Conservation (phyloP, 2,329 filamentous ascomycete species). For the Hypomyces rosellus region DNA sequence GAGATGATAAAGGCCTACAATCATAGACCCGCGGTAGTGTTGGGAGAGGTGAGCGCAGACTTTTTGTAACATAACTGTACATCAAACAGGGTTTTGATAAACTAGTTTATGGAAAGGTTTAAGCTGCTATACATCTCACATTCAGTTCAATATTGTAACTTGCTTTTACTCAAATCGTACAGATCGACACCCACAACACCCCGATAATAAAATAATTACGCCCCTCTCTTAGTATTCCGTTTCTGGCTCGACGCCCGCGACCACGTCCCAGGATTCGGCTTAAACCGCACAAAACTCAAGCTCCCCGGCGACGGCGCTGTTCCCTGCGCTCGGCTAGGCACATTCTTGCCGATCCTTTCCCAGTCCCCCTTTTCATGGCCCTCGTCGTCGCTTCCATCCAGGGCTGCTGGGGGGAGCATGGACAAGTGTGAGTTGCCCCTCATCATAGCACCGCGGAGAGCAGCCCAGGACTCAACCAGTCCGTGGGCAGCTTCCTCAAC, state of each 20-base stretch:
- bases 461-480: slow-evolving; percentile 56
- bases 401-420: slow-evolving; percentile 23
- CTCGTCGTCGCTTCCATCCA: slow-evolving; percentile 23
- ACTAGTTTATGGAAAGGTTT: too few relatives aligned
- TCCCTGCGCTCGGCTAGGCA: slow-evolving; percentile 17
- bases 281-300: slow-evolving; percentile 45
- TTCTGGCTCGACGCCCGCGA: slow-evolving; percentile 35
- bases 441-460: slow-evolving; percentile 33
- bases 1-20: too few relatives aligned
- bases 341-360: slow-evolving; percentile 21
- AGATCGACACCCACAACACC: not conserved
- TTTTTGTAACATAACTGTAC: too few relatives aligned
- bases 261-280: slow-evolving; percentile 42
- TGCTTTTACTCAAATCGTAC: not conserved
- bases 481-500: slow-evolving; percentile 49
- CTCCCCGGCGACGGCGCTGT: slow-evolving; percentile 30
- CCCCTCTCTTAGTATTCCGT: slow-evolving; percentile 10
- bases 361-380: slow-evolving; percentile 18
- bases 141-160: too few relatives aligned
- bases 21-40: too few relatives aligned
- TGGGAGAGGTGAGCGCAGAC: too few relatives aligned
- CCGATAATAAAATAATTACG: too few relatives aligned
- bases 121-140: too few relatives aligned
- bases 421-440: slow-evolving; percentile 22
- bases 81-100: too few relatives aligned